Percentiles rank a stretch among this genome's conserved stretches.
Conservation (phyloP, 495 filamentous ascomycete species). For the Hyaloscypha finlandica region DNA sequence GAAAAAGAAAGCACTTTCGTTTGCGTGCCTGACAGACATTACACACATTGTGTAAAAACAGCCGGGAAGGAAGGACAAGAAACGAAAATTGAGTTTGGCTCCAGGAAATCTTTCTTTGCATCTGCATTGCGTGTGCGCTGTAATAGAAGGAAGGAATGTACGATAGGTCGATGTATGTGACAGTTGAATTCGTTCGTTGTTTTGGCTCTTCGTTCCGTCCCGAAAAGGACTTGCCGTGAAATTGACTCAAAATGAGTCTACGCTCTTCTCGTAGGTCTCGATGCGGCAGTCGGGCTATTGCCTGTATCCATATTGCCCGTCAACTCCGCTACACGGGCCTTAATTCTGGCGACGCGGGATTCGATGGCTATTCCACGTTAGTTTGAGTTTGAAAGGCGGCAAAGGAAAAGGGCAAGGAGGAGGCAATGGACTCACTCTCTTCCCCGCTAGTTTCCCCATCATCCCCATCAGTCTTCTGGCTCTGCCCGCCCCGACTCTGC, state of each 20-base stretch:
- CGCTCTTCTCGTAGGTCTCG: constrained; percentile 6
- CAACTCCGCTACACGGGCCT: constrained; percentile 91
- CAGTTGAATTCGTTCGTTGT: neutral
- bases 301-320: constrained; percentile 75
- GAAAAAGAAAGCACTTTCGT: neutral
- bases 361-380: constrained; percentile 75
- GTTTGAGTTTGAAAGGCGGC: constrained; percentile 3
- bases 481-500: constrained; percentile 44
- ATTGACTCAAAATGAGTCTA: neutral
- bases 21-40: neutral
- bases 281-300: constrained; percentile 13
- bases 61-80: neutral
- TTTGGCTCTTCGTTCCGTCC: neutral
- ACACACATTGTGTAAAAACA: neutral
- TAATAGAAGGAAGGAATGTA: neutral
- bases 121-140: neutral
- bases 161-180: neutral
- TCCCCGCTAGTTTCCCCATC: constrained; percentile 91
- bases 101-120: neutral
- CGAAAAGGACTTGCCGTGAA: neutral
- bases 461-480: constrained; percentile 58
- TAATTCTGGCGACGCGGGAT: constrained; percentile 94
- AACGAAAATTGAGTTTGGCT: neutral
- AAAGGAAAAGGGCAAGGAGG: neutral
- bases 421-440: constrained; percentile 72